These are phyloP conservation scores for Backusella morwellensis DNA, from an alignment of 192 early-diverging fungal genomes.

Conservation along the genomic window DNA sequence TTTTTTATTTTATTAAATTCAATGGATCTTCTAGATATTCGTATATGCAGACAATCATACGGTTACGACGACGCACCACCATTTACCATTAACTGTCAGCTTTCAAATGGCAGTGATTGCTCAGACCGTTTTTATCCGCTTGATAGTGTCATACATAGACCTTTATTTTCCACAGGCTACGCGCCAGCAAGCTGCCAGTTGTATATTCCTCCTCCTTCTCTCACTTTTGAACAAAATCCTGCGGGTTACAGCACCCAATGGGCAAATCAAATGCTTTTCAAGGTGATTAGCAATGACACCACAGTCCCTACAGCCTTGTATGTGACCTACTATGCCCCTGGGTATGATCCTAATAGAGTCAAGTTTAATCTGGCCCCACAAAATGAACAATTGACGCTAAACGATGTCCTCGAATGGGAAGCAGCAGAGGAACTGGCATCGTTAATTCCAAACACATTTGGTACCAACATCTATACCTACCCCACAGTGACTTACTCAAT, in stretches of 20 bases:
- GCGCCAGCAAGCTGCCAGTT: background rate
- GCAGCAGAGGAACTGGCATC: background rate
- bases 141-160: background rate
- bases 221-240: background rate
- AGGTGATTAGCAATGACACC: background rate
- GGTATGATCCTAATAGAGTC: background rate
- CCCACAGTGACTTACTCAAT: background rate
- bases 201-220: background rate
- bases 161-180: background rate
- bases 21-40: background rate
- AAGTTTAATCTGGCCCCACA: background rate
- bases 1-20: background rate
- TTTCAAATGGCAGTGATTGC: background rate
- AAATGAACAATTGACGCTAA: background rate
- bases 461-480: background rate
- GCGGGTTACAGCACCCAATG: background rate
- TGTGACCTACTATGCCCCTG: conserved; percentile 4
- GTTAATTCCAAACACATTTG: background rate
- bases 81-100: background rate
- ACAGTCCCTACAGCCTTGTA: background rate
- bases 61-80: too few species aligned
- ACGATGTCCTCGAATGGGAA: background rate
- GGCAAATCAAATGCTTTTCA: background rate
- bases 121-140: background rate
- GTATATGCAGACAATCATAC: background rate